Evolutionary conservation across 257 asterid species (phyloP).

Genomic region (Vinca minor): DNA sequence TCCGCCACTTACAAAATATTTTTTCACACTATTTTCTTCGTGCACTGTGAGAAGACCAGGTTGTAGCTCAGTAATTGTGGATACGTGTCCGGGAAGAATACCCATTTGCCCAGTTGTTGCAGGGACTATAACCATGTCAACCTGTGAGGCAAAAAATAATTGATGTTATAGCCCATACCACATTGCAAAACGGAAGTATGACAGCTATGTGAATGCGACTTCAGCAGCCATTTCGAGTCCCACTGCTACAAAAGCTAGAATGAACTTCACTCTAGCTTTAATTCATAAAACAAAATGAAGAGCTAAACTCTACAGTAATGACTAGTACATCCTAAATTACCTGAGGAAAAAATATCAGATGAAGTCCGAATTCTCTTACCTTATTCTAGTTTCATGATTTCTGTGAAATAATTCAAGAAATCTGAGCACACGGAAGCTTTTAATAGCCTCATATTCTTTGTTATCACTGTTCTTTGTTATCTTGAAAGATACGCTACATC

Average conservation of each 20-base stretch:
- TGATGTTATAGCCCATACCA: not conserved
- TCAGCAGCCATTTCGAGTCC: not conserved
- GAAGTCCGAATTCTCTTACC: not conserved
- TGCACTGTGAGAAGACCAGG: constrained; percentile 45
- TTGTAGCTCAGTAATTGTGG: constrained; percentile 51
- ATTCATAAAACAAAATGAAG: too few relatives aligned
- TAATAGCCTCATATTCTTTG: not conserved
- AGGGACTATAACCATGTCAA: constrained; percentile 51
- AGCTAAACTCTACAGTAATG: not conserved
- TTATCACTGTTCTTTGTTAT: not conserved
- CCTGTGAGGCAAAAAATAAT: constrained; percentile 22
- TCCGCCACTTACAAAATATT: constrained; percentile 49
- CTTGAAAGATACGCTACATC: not conserved
- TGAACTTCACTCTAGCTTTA: not conserved
- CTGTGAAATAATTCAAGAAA: not conserved
- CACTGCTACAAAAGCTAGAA: not conserved
- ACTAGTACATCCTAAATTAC: not conserved
- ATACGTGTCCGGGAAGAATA: constrained; percentile 45
- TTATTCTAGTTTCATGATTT: not conserved
- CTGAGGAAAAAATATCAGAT: not conserved
- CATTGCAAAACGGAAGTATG: not conserved
- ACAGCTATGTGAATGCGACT: not conserved
- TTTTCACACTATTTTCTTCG: constrained; percentile 34
- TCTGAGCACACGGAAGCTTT: not conserved
- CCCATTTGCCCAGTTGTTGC: constrained; percentile 53